Percentiles rank a stretch among this genome's conserved stretches.
These are phyloP conservation scores for Lasiosphaeria hispida DNA, from an alignment of 495 filamentous ascomycete species.

Conservation along the genomic window DNA sequence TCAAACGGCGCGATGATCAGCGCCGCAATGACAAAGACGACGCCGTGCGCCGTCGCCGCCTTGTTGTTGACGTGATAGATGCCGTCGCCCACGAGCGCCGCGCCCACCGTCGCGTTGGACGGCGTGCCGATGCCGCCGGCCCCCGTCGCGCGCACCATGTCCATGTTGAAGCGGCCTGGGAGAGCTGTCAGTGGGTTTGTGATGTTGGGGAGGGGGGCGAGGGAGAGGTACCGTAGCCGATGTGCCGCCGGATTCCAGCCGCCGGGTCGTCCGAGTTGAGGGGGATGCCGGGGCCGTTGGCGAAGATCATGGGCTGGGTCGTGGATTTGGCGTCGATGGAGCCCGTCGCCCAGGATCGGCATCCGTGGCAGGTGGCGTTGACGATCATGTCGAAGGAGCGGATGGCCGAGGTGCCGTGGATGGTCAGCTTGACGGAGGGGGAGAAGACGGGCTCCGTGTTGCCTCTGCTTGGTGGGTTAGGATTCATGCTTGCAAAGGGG, in stretches of 20 bases:
- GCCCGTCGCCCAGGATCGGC: constrained; percentile 40
- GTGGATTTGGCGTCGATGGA: constrained; percentile 36
- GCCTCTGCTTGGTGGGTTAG: constrained; percentile 14
- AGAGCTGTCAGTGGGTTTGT: background rate
- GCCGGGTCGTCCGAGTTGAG: constrained; percentile 38
- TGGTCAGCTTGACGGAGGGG: constrained; percentile 36
- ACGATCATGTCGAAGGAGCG: constrained; percentile 32
- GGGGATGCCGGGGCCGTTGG: constrained; percentile 41
- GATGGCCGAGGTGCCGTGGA: constrained; percentile 32
- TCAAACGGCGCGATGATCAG: constrained; percentile 56
- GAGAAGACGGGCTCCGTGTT: constrained; percentile 50
- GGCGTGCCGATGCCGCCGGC: constrained; percentile 20
- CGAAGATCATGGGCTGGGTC: constrained; percentile 54
- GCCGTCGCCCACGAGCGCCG: constrained; percentile 24
- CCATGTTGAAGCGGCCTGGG: constrained; percentile 48
- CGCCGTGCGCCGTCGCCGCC: constrained; percentile 46
- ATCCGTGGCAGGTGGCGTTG: constrained; percentile 50
- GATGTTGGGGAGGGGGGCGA: background rate
- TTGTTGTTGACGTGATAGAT: constrained; percentile 14
- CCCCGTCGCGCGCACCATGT: constrained; percentile 50
- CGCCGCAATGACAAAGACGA: constrained; percentile 51
- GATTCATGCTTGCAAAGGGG: background rate
- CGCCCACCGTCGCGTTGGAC: constrained; percentile 7
- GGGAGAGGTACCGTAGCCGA: constrained; percentile 39
- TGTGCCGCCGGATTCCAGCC: constrained; percentile 52